Conservation (phyloP, 2,329 filamentous ascomycete species). For the Trichophyton schoenleinii region DNA sequence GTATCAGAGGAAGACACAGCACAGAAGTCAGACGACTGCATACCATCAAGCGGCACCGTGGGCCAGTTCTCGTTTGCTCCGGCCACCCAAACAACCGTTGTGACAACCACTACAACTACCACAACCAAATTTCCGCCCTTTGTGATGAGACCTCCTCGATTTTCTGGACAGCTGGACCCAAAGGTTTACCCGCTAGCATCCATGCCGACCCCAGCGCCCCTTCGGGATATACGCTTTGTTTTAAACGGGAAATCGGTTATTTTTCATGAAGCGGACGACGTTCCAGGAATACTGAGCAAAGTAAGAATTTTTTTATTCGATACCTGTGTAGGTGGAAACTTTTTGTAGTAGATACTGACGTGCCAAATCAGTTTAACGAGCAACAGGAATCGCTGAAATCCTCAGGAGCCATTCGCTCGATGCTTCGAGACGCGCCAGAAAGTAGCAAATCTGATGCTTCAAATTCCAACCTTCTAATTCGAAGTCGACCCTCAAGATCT, state of each 20-base stretch:
- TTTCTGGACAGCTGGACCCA: slow-evolving; percentile 60
- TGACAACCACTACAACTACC: slow-evolving; percentile 87
- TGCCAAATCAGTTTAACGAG: neutral
- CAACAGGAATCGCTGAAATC: neutral
- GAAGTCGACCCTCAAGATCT: neutral
- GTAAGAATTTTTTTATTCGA: slow-evolving; percentile 26
- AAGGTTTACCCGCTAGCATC: slow-evolving; percentile 83
- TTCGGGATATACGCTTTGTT: slow-evolving; percentile 66
- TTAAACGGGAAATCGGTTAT: slow-evolving; percentile 49
- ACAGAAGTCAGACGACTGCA: neutral
- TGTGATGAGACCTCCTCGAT: slow-evolving; percentile 58
- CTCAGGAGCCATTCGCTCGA: neutral
- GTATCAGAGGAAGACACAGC: neutral
- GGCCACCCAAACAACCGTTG: slow-evolving; percentile 52
- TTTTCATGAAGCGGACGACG: slow-evolving; percentile 51
- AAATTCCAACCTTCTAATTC: neutral
- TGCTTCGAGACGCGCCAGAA: neutral
- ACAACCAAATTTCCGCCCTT: slow-evolving; percentile 73
- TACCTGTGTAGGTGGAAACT: no score
- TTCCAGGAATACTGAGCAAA: slow-evolving; percentile 41
- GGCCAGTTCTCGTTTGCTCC: slow-evolving; percentile 51
- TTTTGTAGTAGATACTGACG: neutral
- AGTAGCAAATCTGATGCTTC: neutral
- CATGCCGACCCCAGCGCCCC: slow-evolving; percentile 65
- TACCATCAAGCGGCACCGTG: slow-evolving; percentile 26